Conservation (phyloP, 1,284 basidiomycete species). For the Pascua guehoae region DNA sequence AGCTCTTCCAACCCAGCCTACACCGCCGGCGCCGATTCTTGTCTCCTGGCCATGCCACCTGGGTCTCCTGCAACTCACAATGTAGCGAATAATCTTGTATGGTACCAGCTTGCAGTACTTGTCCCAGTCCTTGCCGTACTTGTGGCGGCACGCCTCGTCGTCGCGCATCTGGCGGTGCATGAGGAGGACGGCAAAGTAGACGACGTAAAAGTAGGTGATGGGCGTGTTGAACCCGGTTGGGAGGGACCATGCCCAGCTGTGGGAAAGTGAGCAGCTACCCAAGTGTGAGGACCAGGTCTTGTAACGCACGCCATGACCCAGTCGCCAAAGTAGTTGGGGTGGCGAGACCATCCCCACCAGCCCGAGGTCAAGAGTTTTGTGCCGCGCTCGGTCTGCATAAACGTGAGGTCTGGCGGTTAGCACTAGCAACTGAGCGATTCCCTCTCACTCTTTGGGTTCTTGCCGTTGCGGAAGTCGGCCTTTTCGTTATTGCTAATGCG, state of each 20-base stretch:
- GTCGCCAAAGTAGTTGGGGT: constrained; percentile 81
- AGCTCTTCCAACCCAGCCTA: no score
- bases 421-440: background rate
- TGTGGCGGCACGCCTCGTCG: constrained; percentile 84
- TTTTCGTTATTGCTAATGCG: constrained; percentile 86
- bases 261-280: background rate
- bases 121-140: constrained; percentile 86
- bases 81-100: constrained; percentile 81
- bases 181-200: constrained; percentile 84
- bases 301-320: constrained; percentile 50
- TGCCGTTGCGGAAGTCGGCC: constrained; percentile 89
- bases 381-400: constrained; percentile 78
- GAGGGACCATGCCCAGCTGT: constrained; percentile 67
- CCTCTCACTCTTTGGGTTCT: constrained; percentile 76
- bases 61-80: constrained; percentile 39
- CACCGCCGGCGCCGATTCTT: no score
- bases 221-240: constrained; percentile 89
- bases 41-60: background rate
- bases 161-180: constrained; percentile 87
- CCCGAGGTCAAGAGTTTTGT: constrained; percentile 89
- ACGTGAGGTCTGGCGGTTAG: constrained; percentile 60
- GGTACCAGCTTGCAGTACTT: constrained; percentile 75
- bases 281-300: constrained; percentile 3
- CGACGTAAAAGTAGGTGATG: constrained; percentile 92
- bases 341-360: constrained; percentile 94